Evolutionary conservation across 2,329 filamentous ascomycete genomes (phyloP).

Genomic region (Stagonosporopsis cucurbitacearum): DNA sequence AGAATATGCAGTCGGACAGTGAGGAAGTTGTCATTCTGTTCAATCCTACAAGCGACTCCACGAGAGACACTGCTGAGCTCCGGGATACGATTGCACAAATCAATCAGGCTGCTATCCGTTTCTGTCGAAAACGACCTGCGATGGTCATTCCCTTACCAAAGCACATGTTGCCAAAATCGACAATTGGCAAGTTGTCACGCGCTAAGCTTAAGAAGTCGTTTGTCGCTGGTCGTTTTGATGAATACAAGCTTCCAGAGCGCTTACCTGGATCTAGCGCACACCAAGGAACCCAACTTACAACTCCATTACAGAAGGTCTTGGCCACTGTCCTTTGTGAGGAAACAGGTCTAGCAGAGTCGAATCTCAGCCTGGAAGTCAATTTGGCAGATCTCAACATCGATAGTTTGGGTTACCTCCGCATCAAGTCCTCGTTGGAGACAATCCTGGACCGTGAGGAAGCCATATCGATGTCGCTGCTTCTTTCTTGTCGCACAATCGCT

Average conservation of each 20-base stretch:
- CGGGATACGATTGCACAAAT: constrained; percentile 8
- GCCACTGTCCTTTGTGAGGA: constrained; percentile 3
- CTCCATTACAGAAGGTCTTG: constrained; percentile 8
- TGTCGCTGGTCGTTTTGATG: constrained; percentile 4
- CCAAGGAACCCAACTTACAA: not conserved
- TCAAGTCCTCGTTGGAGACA: constrained; percentile 14
- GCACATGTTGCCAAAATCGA: constrained; percentile 10
- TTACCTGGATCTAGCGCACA: not conserved
- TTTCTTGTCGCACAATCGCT: constrained; percentile 2
- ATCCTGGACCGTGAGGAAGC: constrained; percentile 3
- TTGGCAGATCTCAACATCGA: constrained; percentile 12
- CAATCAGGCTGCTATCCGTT: constrained; percentile 8
- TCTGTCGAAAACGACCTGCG: constrained; percentile 3
- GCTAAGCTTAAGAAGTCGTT: constrained; percentile 11
- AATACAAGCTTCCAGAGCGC: constrained; percentile 1
- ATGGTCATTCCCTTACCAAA: constrained; percentile 11
- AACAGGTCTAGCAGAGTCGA: not conserved
- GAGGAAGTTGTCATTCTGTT: constrained; percentile 14
- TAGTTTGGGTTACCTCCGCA: constrained; percentile 16
- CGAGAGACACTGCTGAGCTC: not conserved
- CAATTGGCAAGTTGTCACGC: constrained; percentile 15
- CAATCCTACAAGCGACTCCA: constrained; percentile 3
- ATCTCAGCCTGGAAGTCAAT: constrained; percentile 1
- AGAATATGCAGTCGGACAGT: constrained; percentile 1
- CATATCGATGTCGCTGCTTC: constrained; percentile 11